These are phyloP conservation scores for Solanum virginianum DNA, from an alignment of 257 asterid genomes.

Conservation along the genomic window DNA sequence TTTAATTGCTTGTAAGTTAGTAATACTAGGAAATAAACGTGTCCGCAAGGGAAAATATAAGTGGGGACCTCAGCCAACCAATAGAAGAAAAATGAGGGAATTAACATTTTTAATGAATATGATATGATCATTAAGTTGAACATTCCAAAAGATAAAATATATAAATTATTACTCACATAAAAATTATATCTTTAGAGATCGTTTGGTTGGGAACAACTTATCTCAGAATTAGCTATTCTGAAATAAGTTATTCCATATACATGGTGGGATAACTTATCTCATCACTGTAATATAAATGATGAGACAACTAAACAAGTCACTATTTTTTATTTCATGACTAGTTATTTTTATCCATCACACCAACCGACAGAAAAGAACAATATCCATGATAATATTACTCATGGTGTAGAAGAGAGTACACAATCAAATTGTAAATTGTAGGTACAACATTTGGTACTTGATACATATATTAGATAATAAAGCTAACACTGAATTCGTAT, in stretches of 20 bases:
- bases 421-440: background rate
- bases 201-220: no score
- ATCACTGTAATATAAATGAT: no score
- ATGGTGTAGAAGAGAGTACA: background rate
- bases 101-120: background rate
- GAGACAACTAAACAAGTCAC: no score
- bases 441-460: background rate
- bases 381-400: background rate
- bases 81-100: background rate
- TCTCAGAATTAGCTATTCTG: no score
- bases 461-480: background rate
- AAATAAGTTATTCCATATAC: no score
- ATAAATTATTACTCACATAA: background rate
- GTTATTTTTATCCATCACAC: no score
- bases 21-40: background rate
- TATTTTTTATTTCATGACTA: no score
- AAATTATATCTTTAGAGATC: background rate
- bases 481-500: conserved; percentile 22
- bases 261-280: no score
- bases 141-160: background rate
- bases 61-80: background rate
- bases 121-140: background rate
- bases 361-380: background rate
- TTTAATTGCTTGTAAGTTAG: background rate
- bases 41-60: background rate